Evolutionary conservation across 1,139 yeast genomes (phyloP), one percentile per base, ranked within the genome.

Genomic region (Pichia sp.): DNA sequence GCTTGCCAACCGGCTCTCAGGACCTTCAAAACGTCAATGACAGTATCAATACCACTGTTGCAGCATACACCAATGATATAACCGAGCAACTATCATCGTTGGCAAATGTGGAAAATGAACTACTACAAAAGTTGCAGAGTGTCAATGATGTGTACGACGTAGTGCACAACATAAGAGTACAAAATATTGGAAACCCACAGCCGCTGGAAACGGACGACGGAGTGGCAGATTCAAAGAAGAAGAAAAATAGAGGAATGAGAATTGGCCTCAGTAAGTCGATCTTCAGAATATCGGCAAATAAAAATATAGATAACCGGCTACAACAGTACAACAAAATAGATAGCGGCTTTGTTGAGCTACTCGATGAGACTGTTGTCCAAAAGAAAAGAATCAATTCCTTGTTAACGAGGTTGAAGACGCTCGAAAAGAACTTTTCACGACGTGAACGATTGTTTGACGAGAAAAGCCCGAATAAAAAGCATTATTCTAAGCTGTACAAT

Each of bases 401-500:
- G 14, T 50, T 66, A 4, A 36, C 40, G 2, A 61, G 62, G 48
- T 51, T 68, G 47, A 65, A 61, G 45, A 53, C 34, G 16, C 45
- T 66, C n/a, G 72, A 69, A 43, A 41, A 55, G 8, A 55, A 52
- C 27, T 50, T 67, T 51, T 59, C 64, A 1, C 49, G 58, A 8
- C 60, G 62, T 43, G 70, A 68, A 42, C 52, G 66, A 31, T 54
- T 69, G 30, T 67, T 68, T 52, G 57, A 60, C 24, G 47, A 58
- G 12, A 58, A 60, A 31, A 63, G 68, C 41, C 63, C 64, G 2
- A 64, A 67, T 55, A 61, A 61, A 50, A 57, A 51, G 10, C 70
- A 67, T 59, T 71, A 67, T 57, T 63, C 65, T 10, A 63, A 57
- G n/a, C 53, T 71, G 44, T 64, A 55, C 51, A 55, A 57, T 5